Evolutionary conservation across 2,329 filamentous ascomycete species (phyloP).

Genomic region (Mycosphaerelloides madeirae): DNA sequence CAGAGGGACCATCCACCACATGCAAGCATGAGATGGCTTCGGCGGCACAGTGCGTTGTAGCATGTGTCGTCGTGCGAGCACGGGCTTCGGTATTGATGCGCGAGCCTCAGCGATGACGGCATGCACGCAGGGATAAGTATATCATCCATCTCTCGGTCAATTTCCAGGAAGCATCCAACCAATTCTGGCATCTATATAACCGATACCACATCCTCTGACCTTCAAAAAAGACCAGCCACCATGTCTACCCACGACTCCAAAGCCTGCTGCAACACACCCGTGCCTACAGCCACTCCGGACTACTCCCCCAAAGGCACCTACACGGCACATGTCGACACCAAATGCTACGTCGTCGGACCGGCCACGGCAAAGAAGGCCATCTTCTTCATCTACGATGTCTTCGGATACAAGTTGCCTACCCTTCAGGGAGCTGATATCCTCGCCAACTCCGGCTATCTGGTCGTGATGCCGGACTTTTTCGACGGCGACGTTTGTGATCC

Average conservation of each 20-base stretch:
- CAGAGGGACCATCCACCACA: too few species aligned
- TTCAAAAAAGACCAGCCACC: too few species aligned
- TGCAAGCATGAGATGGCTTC: too few species aligned
- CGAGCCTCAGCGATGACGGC: too few species aligned
- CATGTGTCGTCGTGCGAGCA: too few species aligned
- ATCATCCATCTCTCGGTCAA: too few species aligned
- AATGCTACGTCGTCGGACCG: conserved; percentile 8
- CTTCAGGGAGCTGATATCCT: conserved; percentile 8
- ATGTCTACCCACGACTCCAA: conserved; percentile 5
- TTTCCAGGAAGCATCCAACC: too few species aligned
- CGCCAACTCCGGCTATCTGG: background rate
- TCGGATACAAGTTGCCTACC: conserved; percentile 4
- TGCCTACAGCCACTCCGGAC: background rate
- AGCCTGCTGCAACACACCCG: conserved; percentile 10
- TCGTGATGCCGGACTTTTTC: conserved; percentile 12
- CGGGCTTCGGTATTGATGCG: too few species aligned
- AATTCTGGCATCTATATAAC: too few species aligned
- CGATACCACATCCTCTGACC: too few species aligned
- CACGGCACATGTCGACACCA: conserved; percentile 3
- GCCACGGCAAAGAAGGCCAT: conserved; percentile 6
- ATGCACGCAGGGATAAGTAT: too few species aligned
- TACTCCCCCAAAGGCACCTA: conserved; percentile 11
- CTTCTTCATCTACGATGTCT: conserved; percentile 10
- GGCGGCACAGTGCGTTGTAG: too few species aligned
- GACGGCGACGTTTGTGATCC: conserved; percentile 5